Evolutionary conservation across 208 protist genomes (phyloP), one percentile per base, ranked within the genome.

Genomic region (Trypanosoma melophagium): DNA sequence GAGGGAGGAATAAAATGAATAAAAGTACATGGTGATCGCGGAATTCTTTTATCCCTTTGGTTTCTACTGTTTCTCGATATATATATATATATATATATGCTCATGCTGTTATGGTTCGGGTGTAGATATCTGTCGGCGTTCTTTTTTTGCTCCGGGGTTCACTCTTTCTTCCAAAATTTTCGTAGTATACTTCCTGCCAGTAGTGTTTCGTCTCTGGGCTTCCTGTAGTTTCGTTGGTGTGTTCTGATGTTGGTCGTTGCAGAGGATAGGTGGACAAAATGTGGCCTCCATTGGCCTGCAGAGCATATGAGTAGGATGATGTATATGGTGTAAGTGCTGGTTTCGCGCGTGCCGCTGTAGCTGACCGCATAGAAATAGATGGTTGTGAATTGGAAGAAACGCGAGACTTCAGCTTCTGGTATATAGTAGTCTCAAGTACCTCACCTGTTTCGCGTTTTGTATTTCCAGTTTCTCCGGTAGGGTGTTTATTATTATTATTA

Each of bases 131-230:
- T 24, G 55, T 45, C 2, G 49, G 22, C 16, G 60, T 16, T 13
- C 21, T 54, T 40, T 31, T 25, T 1, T 17, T 24, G 0, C 0
- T 14, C n/a, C 49, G 50, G 8, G 44, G 8, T 55, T 42, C 49
- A 16, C 60, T 47, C 17, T 66, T 66, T 25, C 35, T 66, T 42
- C 50, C 60, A 38, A 66, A 4, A 57, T 66, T 66, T 28, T 42
- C 13, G 3, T 66, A 5, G 31, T 66, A 57, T 16, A 24, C n/a
- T 7, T 28, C 31, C 35, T 25, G 50, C 49, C 50, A 55, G 7
- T 13, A 17, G 2, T 57, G 49, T 12, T 66, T 28, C 19, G 38
- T n/a, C 24, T 66, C 50, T 42, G 16, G 4, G 24, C 13, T 7
- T 49, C 38, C 60, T 0, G 12, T 16, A n/a, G 28, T 7, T 8